Conservation (phyloP, 768 basidiomycete species). For the Tulasnella sp. region DNA sequence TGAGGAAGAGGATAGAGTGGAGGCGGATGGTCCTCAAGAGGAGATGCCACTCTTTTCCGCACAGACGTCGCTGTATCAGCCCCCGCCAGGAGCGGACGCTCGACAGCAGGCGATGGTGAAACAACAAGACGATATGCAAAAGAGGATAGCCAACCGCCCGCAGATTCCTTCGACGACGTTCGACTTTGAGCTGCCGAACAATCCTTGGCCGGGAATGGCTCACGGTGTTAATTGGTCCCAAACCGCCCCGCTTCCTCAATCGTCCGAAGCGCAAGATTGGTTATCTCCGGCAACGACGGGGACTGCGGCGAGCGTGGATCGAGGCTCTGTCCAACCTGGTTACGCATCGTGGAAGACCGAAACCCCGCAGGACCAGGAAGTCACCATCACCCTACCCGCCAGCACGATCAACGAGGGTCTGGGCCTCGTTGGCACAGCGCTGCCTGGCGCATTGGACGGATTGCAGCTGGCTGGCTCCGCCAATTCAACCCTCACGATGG, state of each 20-base stretch:
- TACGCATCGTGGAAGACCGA: background rate
- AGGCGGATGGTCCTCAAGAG: background rate
- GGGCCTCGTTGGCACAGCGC: background rate
- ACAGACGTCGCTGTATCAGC: background rate
- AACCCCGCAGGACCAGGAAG: background rate
- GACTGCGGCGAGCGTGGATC: background rate
- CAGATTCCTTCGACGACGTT: background rate
- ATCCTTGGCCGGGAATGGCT: background rate
- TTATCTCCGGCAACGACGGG: background rate
- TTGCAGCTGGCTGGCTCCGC: background rate
- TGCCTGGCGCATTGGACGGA: background rate
- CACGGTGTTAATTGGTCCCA: slow-evolving; percentile 9
- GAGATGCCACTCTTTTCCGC: background rate
- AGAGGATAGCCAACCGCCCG: background rate
- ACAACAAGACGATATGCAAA: background rate
- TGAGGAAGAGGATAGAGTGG: background rate
- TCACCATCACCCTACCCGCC: background rate
- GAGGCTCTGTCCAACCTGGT: background rate
- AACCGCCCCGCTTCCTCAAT: background rate
- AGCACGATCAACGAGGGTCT: background rate
- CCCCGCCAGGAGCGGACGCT: background rate
- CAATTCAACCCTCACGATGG: background rate
- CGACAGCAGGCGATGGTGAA: background rate
- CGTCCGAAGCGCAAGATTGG: background rate
- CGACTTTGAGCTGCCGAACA: background rate